Percentiles rank a stretch among this genome's conserved stretches.
Conservation (phyloP, 768 basidiomycete genomes). For the Pulveroboletus frians region DNA sequence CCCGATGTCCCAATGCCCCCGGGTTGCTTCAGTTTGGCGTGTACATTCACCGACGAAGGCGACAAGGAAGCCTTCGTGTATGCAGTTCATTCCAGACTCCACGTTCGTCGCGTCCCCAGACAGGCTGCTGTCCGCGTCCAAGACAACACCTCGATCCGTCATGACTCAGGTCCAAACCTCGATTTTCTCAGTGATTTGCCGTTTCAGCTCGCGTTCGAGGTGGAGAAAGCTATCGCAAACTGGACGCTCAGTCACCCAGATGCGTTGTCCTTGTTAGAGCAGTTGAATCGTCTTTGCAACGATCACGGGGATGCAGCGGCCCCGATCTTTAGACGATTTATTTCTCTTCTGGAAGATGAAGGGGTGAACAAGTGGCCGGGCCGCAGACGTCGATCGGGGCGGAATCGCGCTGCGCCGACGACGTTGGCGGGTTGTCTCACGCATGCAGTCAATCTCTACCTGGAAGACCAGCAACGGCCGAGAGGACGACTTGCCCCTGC, state of each 20-base stretch:
- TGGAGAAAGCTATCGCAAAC: slow-evolving; percentile 34
- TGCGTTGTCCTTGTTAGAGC: slow-evolving; percentile 18
- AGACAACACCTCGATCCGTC: slow-evolving; percentile 8
- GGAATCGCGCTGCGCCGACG: background rate
- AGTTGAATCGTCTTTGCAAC: slow-evolving; percentile 19
- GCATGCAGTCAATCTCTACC: slow-evolving; percentile 16
- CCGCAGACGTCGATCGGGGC: background rate
- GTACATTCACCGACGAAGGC: slow-evolving; percentile 23
- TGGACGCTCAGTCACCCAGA: slow-evolving; percentile 22
- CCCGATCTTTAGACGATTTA: slow-evolving; percentile 22
- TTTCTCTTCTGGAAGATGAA: slow-evolving; percentile 19
- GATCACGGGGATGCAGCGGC: slow-evolving; percentile 12
- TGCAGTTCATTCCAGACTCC: slow-evolving; percentile 19
- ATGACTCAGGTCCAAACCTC: slow-evolving; percentile 10
- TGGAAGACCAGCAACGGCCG: slow-evolving; percentile 23
- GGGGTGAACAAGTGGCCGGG: background rate
- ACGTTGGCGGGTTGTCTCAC: slow-evolving; percentile 15
- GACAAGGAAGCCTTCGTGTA: slow-evolving; percentile 30
- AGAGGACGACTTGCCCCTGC: slow-evolving; percentile 21
- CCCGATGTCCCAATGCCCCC: slow-evolving; percentile 24
- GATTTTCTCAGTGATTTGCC: slow-evolving; percentile 25
- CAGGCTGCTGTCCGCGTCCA: slow-evolving; percentile 14
- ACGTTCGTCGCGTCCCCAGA: slow-evolving; percentile 8
- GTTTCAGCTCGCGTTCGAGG: slow-evolving; percentile 36
- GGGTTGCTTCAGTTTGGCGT: slow-evolving; percentile 26